Evolutionary conservation across 331 rosid species (phyloP), one percentile per base, ranked within the genome.

Genomic region (Acacia pycnantha): DNA sequence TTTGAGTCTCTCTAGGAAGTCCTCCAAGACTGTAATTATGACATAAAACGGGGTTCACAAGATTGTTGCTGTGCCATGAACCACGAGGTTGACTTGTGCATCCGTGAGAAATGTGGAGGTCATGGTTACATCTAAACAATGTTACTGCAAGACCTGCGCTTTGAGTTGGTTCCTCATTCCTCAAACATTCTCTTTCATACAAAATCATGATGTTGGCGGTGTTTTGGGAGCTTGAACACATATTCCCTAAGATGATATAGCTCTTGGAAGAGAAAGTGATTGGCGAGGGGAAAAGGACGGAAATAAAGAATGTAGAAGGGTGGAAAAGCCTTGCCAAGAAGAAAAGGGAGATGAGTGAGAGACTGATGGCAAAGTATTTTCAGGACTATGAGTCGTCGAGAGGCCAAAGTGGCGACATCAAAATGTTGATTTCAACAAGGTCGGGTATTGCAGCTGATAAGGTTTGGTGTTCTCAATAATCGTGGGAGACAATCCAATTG

Each of bases 361-460:
- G 98, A 73, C 82, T 95, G 82, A 95, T 93, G 96, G 93, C 86
- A 21, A 97, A 93, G 78, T 95, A 75, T 76, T 87, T 86, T 12
- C 84, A 80, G 35, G 99, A 93, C 69, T 93, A 95, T 50, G 99
- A 90, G 80, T 78, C 91, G 0, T 86, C 97, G 0, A 93, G 97
- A 48, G 98, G 99, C 16, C 83, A 88, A 31, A 93, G 95, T 78
- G 89, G 99, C 76, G 99, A 95, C 79, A 93, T 95, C 43, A 95
- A 88, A 88, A 92, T 95, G 94, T 79, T 95, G 93, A 62, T 89
- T 65, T 82, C 93, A 10, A 95, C 97, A 1, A 90, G 97, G 88
- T 95, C 97, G 0, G 99, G 99, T 61, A 95, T 98, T 84, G 97
- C 97, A 1, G 92, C 89, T 35, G 98, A 95, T 68, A 95, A 95